Conservation (phyloP, 2,329 filamentous ascomycete genomes). For the Lachnum nothofagi region DNA sequence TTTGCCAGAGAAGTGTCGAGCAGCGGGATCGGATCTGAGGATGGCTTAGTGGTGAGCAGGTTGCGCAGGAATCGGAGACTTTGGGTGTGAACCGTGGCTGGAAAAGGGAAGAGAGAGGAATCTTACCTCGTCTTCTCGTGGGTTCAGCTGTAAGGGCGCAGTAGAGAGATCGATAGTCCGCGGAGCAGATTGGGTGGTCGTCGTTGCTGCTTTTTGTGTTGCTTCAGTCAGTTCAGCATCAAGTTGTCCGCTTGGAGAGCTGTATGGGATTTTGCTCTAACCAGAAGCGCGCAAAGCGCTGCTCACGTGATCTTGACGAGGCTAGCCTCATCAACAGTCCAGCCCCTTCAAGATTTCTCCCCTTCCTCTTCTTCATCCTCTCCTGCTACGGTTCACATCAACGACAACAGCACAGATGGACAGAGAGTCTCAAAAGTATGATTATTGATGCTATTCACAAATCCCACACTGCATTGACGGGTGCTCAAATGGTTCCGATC, state of each 20-base stretch:
- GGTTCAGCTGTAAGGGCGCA: conserved; percentile 1
- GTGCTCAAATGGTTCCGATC: no score
- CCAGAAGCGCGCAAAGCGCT: not conserved
- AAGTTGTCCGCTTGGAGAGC: not conserved
- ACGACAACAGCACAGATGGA: no score
- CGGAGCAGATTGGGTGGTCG: conserved; percentile 19
- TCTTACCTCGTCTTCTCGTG: conserved; percentile 9
- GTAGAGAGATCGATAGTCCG: not conserved
- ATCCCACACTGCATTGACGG: no score
- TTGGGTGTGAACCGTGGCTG: not conserved
- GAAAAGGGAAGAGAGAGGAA: not conserved
- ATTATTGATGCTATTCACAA: no score
- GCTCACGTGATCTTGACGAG: not conserved
- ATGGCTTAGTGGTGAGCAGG: not conserved
- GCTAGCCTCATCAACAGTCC: no score
- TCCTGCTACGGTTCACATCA: no score
- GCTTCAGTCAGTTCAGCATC: not conserved
- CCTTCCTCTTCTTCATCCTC: not conserved
- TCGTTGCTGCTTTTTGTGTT: conserved; percentile 18
- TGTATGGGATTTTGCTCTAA: no score
- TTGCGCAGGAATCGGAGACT: not conserved
- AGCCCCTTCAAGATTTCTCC: not conserved
- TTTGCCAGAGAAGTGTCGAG: not conserved
- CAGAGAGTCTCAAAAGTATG: no score
- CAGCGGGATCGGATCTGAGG: not conserved